These are phyloP conservation scores for Coemansia sp. DNA, from an alignment of 192 early-diverging fungal genomes.

Conservation along the genomic window DNA sequence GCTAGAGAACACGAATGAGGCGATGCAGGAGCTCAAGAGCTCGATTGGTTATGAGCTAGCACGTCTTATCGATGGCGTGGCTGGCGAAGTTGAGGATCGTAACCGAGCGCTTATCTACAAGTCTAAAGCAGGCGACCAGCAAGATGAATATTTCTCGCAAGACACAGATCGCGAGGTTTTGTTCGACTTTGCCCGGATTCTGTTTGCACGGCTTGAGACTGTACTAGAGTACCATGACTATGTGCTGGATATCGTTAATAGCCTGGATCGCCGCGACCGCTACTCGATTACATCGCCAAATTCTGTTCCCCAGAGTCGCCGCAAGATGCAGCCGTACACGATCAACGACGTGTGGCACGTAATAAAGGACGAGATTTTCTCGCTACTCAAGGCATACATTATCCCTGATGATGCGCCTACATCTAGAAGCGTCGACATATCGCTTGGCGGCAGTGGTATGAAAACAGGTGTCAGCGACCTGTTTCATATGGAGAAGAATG, in stretches of 20 bases:
- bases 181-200: slow-evolving; percentile 71
- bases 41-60: slow-evolving; percentile 69
- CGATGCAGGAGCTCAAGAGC: slow-evolving; percentile 66
- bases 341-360: slow-evolving; percentile 54
- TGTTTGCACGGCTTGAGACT: slow-evolving; percentile 74
- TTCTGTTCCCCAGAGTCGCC: background rate
- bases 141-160: slow-evolving; percentile 46
- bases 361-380: slow-evolving; percentile 50
- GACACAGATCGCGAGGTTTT: slow-evolving; percentile 68
- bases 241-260: slow-evolving; percentile 62
- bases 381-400: slow-evolving; percentile 52
- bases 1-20: slow-evolving; percentile 45
- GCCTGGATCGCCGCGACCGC: slow-evolving; percentile 51
- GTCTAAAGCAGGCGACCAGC: slow-evolving; percentile 36
- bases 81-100: slow-evolving; percentile 73
- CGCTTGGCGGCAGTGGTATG: slow-evolving; percentile 12
- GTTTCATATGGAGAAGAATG: slow-evolving; percentile 47
- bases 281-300: slow-evolving; percentile 27
- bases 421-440: slow-evolving; percentile 15
- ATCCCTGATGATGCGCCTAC: slow-evolving; percentile 38
- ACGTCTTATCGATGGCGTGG: slow-evolving; percentile 70
- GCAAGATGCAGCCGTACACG: slow-evolving; percentile 27
- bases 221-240: slow-evolving; percentile 74
- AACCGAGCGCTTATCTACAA: slow-evolving; percentile 49
- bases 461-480: slow-evolving; percentile 40